A percentile compares a stretch with the other conserved stretches of the same genome.
Conservation (phyloP, 1,139 yeast species). For the Kodamaea fungicola region DNA sequence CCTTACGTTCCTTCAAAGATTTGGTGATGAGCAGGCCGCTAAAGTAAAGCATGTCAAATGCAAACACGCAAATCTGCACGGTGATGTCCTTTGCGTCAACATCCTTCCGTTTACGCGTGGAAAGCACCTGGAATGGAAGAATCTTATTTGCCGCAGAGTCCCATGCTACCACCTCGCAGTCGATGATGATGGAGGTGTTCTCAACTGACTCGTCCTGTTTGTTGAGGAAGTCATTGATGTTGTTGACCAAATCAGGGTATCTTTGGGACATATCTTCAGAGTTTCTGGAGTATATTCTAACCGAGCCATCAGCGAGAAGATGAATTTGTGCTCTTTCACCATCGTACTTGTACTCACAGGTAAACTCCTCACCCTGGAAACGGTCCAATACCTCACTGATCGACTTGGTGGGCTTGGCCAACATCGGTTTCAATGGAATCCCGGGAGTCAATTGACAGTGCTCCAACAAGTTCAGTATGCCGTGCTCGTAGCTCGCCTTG, state of each 20-base stretch:
- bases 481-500: slow-evolving; percentile 59
- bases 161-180: slow-evolving; percentile 99
- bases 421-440: slow-evolving; percentile 94
- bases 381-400: slow-evolving; percentile 86
- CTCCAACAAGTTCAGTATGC: slow-evolving; percentile 61
- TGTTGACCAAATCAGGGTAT: slow-evolving; percentile 83
- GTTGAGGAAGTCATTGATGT: slow-evolving; percentile 58
- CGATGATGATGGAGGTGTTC: slow-evolving; percentile 59
- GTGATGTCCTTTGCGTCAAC: slow-evolving; percentile 84
- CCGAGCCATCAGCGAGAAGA: slow-evolving; percentile 59
- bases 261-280: slow-evolving; percentile 96
- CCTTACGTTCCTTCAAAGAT: slow-evolving; percentile 68
- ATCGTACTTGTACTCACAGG: slow-evolving; percentile 95
- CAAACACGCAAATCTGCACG: slow-evolving; percentile 88
- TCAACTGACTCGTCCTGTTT: slow-evolving; percentile 16
- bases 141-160: slow-evolving; percentile 71
- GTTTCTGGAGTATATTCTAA: slow-evolving; percentile 84
- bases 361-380: slow-evolving; percentile 79
- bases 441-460: slow-evolving; percentile 84
- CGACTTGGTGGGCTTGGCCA: slow-evolving; percentile 95
- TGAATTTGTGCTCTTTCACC: slow-evolving; percentile 98
- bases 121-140: slow-evolving; percentile 86
- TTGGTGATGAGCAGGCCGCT: slow-evolving; percentile 68
- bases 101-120: slow-evolving; percentile 92
- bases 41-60: slow-evolving; percentile 76